These are phyloP conservation scores for Sistotremastrum niveocremeum DNA, from an alignment of 768 basidiomycete species.

Conservation along the genomic window DNA sequence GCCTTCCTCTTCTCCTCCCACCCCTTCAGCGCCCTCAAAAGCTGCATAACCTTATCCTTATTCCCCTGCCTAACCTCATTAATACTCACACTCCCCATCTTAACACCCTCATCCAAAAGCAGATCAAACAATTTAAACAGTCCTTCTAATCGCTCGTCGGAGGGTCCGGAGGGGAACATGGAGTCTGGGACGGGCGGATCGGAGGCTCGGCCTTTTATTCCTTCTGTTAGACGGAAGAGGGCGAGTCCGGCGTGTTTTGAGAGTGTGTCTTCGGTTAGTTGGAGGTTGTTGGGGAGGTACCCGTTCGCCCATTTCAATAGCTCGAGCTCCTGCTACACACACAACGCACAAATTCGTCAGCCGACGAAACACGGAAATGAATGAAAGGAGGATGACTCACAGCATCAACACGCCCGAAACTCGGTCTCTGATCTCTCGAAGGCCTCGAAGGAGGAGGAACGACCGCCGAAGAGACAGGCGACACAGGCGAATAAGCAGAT, in stretches of 20 bases:
- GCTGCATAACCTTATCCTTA: slow-evolving; percentile 65
- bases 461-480: background rate
- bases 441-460: slow-evolving; percentile 46
- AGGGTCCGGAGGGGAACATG: slow-evolving; percentile 53
- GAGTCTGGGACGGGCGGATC: slow-evolving; percentile 66
- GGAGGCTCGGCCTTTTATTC: slow-evolving; percentile 50
- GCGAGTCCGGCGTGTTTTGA: slow-evolving; percentile 55
- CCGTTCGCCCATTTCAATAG: slow-evolving; percentile 85
- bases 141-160: slow-evolving; percentile 76
- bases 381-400: background rate
- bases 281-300: slow-evolving; percentile 53
- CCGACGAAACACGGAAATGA: slow-evolving; percentile 1
- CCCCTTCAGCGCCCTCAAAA: slow-evolving; percentile 58
- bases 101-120: slow-evolving; percentile 80
- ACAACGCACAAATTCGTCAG: slow-evolving; percentile 1
- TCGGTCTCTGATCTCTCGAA: slow-evolving; percentile 44
- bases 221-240: slow-evolving; percentile 76
- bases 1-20: slow-evolving; percentile 70
- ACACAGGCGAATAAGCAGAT: too few species aligned
- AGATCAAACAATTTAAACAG: slow-evolving; percentile 87
- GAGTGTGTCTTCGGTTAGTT: slow-evolving; percentile 32
- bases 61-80: slow-evolving; percentile 83
- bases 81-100: slow-evolving; percentile 85
- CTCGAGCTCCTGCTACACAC: slow-evolving; percentile 25
- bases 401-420: slow-evolving; percentile 15